Evolutionary conservation across 2,329 filamentous ascomycete genomes (phyloP).

Genomic region (Aaosphaeria pasadenensis): DNA sequence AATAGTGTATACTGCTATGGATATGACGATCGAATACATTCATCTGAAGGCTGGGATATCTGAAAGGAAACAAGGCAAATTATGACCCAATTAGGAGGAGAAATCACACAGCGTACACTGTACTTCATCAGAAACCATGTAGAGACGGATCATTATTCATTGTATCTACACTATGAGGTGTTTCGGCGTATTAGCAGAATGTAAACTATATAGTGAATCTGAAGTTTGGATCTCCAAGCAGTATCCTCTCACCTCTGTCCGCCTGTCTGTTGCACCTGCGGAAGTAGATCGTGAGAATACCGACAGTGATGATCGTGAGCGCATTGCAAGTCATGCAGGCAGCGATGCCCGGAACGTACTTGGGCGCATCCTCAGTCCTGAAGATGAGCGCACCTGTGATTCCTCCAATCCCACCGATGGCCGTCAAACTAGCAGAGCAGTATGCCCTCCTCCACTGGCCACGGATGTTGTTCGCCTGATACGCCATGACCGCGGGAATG

Average conservation of each 20-base stretch:
- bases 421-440: slow-evolving; percentile 19
- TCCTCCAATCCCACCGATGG: slow-evolving; percentile 23
- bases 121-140: too few species aligned
- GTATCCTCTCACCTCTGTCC: slow-evolving; percentile 18
- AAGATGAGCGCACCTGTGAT: slow-evolving; percentile 21
- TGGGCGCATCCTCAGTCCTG: slow-evolving; percentile 16
- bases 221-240: slow-evolving; percentile 20
- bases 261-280: slow-evolving; percentile 18
- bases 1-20: too few species aligned
- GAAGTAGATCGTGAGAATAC: slow-evolving; percentile 17
- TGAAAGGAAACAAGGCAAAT: too few species aligned
- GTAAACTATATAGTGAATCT: slow-evolving; percentile 17
- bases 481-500: slow-evolving; percentile 22
- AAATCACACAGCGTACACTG: too few species aligned
- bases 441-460: slow-evolving; percentile 17
- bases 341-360: slow-evolving; percentile 18
- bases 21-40: too few species aligned
- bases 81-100: too few species aligned
- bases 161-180: too few species aligned
- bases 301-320: slow-evolving; percentile 14
- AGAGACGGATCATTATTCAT: too few species aligned
- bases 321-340: slow-evolving; percentile 22
- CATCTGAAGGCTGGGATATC: too few species aligned
- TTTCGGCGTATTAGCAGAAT: not conserved
- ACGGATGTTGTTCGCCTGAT: slow-evolving; percentile 15